Percentiles rank a stretch among this genome's conserved stretches.
These are phyloP conservation scores for Rhodosporidiobolus sp. DNA, from an alignment of 768 basidiomycete species.

Conservation along the genomic window DNA sequence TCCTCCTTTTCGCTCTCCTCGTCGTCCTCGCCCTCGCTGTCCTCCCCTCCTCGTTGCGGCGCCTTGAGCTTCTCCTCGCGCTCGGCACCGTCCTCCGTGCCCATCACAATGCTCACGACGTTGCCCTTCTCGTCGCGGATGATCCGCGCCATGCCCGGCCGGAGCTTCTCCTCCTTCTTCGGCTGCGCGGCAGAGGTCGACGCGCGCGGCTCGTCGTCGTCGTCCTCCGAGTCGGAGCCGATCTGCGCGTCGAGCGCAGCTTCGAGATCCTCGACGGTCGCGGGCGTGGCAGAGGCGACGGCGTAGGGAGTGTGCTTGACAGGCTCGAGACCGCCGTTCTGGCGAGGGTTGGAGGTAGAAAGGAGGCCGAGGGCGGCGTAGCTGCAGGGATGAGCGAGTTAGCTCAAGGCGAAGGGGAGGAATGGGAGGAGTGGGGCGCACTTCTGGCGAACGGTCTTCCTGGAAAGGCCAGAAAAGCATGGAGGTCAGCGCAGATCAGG, in stretches of 20 bases:
- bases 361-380: conserved; percentile 36
- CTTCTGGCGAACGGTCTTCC: conserved; percentile 41
- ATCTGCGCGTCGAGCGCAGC: background rate
- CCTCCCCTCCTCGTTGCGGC: conserved; percentile 39
- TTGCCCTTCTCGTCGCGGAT: conserved; percentile 74
- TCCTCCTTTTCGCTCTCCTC: conserved; percentile 20
- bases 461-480: background rate
- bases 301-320: conserved; percentile 17
- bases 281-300: conserved; percentile 12
- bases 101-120: conserved; percentile 55
- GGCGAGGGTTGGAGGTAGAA: conserved; percentile 27
- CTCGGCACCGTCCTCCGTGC: conserved; percentile 40
- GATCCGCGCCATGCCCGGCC: conserved; percentile 70
- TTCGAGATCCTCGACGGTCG: conserved; percentile 30
- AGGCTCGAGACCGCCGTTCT: conserved; percentile 37
- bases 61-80: conserved; percentile 48
- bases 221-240: background rate
- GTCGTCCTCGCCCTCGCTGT: conserved; percentile 24
- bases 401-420: background rate
- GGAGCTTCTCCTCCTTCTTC: conserved; percentile 50
- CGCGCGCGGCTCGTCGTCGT: conserved; percentile 19
- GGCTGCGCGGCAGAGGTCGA: background rate
- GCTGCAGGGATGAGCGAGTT: background rate
- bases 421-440: conserved; percentile 1
- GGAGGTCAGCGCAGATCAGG: background rate